Base-by-base conservation (phyloP, 2,329 filamentous ascomycete species). In the Zasmidium angulare region DNA sequence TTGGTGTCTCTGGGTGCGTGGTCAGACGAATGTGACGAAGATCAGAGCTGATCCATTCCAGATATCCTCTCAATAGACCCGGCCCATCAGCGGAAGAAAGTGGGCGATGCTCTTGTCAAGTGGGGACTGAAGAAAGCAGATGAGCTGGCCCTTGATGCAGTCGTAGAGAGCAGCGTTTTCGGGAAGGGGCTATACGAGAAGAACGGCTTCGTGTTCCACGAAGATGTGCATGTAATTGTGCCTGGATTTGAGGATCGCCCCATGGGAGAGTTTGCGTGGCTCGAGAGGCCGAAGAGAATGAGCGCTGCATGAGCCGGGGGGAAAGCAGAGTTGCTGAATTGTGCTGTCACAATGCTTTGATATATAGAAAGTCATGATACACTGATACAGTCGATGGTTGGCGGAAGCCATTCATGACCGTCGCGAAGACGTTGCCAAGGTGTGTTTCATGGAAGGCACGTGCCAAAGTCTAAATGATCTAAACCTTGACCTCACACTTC, bases 151-250 rank as follows among this genome's bases (percentile, higher is more conserved):
- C 57, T 70, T 7, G 66, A 68, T 43, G 64, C 69, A 20, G 63
- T 72, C 10, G 71, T 73, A 29, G 71, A 73, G 63, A 69, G 68
- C 52, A 69, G 66, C 22, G 53, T 62, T 19, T 69, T 55, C 57
- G 70, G 69, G 10, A 69, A 66, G 51, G 63, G 68, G 1, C 53
- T 71, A 48, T 73, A 73, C 46, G 62, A 69, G 64, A 71, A 72
- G 67, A 63, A 71, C 54, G 71, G 70, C 11, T 73, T 68, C 50
- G 60, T 66, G 6, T 71, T 69, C 51, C 51, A 67, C 20, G 69
- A 68, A 56, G 63, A 70, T 59, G 63, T 67, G 3, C 53, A 56
- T 4, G 40, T 68, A 4, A 50, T 59, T 14, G 55, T 63, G n/a
- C 61, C 63, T 17, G 60, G 53, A 46, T 66, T 66, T 56, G 50